Evolutionary conservation across 495 filamentous ascomycete genomes (phyloP).

Genomic region (Talaromyces nanjingensis): DNA sequence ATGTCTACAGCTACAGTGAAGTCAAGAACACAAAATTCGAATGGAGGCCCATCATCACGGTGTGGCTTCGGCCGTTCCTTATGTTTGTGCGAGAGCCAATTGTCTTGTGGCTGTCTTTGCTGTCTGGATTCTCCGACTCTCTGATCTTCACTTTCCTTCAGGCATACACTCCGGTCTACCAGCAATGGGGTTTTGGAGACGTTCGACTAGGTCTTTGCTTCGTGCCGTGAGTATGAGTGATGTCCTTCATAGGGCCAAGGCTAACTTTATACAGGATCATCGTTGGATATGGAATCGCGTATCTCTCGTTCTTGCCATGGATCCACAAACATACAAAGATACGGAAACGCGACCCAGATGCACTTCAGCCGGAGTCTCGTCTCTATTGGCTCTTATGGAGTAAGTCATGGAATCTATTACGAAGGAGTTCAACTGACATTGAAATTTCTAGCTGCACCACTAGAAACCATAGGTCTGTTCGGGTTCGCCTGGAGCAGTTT

Average conservation of each 20-base stretch:
- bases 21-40: slow-evolving; percentile 36
- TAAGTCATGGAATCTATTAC: neutral
- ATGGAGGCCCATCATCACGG: slow-evolving; percentile 40
- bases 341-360: slow-evolving; percentile 26
- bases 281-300: slow-evolving; percentile 55
- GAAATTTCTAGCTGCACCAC: slow-evolving; percentile 36
- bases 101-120: slow-evolving; percentile 56
- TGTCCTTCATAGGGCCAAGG: neutral
- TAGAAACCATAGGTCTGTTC: slow-evolving; percentile 53
- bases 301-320: slow-evolving; percentile 50
- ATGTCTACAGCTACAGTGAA: slow-evolving; percentile 52
- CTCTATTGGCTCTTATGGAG: slow-evolving; percentile 36
- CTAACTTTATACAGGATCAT: slow-evolving; percentile 31
- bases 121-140: slow-evolving; percentile 65
- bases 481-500: slow-evolving; percentile 54
- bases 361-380: slow-evolving; percentile 14
- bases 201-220: slow-evolving; percentile 50
- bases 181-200: slow-evolving; percentile 53
- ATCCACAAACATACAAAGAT: slow-evolving; percentile 40
- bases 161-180: slow-evolving; percentile 52
- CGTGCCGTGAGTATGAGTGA: slow-evolving; percentile 18
- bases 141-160: slow-evolving; percentile 68
- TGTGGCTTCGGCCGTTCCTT: slow-evolving; percentile 59
- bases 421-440: neutral
- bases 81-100: slow-evolving; percentile 70